Evolutionary conservation across 106 monocot genomes (phyloP), one percentile per base, ranked within the genome.

Genomic region (Hemerocallis citrina): DNA sequence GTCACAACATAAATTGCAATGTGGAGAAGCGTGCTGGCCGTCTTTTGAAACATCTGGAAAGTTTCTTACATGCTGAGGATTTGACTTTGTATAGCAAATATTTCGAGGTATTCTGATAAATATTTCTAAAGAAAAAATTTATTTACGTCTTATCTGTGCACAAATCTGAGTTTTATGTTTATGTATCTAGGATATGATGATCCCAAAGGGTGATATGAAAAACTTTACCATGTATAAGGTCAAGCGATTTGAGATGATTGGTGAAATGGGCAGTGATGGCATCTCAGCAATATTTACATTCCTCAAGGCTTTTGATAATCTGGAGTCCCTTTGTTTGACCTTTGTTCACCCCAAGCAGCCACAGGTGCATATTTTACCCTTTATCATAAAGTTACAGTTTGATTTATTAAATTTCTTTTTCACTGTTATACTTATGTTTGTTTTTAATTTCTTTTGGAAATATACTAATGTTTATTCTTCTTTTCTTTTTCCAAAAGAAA

Each of bases 241-340:
- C 27, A 51, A 27, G 51, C 51, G 51, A 51, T 51, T 51, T 51
- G 27, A 51, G 51, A 51, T 51, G 25, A 51, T 51, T 51, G 51
- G 51, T 1, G 28, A 27, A 28, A 51, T 51, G 51, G 13, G 51
- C 1, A 28, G 13, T 28, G 51, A 51, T 51, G 27, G 27, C 51
- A 28, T 51, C 51, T 51, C 51, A 12, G 51, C 51, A 51, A 25
- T 51, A 28, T 51, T 51, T 51, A 11, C 27, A 1, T 51, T 51
- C 24, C 0, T 51, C 51, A 51, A 51, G 27, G 51, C 51, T 51
- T 51, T 51, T 11, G 9, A 28, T 51, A 25, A 10, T 51, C 13
- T 51, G 51, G 51, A 51, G 51, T 51, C 51, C 51, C 51, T 51
- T 28, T 28, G 11, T 28, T 12, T 51, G 9, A 25, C 24, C 51